These are phyloP conservation scores for Penicillium decumbens DNA, from an alignment of 2,329 filamentous ascomycete species.

Conservation along the genomic window DNA sequence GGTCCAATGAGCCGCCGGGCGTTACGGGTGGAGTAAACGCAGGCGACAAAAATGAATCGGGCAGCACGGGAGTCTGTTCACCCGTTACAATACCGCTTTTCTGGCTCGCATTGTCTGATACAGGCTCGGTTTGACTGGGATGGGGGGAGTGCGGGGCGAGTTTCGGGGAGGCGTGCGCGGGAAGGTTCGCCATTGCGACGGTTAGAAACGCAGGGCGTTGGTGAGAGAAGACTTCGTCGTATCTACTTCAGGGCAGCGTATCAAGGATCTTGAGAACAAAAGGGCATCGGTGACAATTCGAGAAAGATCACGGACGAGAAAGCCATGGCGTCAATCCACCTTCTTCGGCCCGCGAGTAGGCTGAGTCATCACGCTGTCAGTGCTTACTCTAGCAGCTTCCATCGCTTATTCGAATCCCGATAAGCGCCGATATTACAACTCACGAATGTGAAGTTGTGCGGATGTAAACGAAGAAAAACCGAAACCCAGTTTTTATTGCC, in stretches of 20 bases:
- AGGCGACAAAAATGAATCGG: slow-evolving; percentile 53
- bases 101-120: slow-evolving; percentile 19
- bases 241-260: slow-evolving; percentile 2
- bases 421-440: slow-evolving; percentile 1
- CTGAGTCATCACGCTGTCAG: slow-evolving; percentile 23
- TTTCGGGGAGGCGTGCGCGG: slow-evolving; percentile 52
- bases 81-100: slow-evolving; percentile 21
- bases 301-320: slow-evolving; percentile 4
- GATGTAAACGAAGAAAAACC: background rate
- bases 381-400: slow-evolving; percentile 27
- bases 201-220: slow-evolving; percentile 9
- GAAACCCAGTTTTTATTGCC: background rate
- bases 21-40: slow-evolving; percentile 48
- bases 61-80: slow-evolving; percentile 44
- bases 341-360: slow-evolving; percentile 20
- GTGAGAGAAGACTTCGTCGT: background rate
- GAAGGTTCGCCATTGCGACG: slow-evolving; percentile 50
- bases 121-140: slow-evolving; percentile 11
- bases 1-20: slow-evolving; percentile 35
- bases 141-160: slow-evolving; percentile 40
- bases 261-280: slow-evolving; percentile 12
- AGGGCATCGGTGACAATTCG: slow-evolving; percentile 4
- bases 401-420: slow-evolving; percentile 7
- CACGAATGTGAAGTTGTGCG: background rate
- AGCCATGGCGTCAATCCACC: slow-evolving; percentile 9